Conservation (phyloP, 805 yeast species). For the Vanderwaltozyma polyspora region DNA sequence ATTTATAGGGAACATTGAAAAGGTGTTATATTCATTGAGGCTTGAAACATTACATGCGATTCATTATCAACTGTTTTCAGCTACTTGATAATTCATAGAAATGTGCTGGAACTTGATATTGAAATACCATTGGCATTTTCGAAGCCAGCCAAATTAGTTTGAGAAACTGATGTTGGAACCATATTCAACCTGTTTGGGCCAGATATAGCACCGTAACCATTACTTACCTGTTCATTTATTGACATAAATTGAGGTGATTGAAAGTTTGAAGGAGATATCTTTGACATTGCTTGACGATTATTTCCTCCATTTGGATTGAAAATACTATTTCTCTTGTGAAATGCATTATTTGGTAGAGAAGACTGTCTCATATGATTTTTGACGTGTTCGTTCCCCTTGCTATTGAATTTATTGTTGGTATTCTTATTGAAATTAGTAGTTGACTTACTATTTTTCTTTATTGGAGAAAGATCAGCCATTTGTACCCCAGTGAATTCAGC, state of each 20-base stretch:
- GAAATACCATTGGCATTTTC: no score
- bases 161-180: no score
- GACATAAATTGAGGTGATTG: background rate
- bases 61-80: no score
- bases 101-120: no score
- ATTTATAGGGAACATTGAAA: no score
- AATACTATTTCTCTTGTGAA: conserved; percentile 7
- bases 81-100: no score
- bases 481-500: conserved; percentile 15
- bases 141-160: no score
- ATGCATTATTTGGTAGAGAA: conserved; percentile 25
- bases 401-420: background rate
- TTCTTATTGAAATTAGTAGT: background rate
- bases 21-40: no score
- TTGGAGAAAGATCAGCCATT: conserved; percentile 10
- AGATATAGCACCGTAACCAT: no score
- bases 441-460: background rate
- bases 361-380: conserved; percentile 25
- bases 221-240: background rate
- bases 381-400: background rate
- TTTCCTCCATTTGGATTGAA: background rate
- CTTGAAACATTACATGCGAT: no score
- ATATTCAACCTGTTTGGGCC: no score
- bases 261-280: background rate
- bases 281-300: background rate